phyloP scores from a whole-genome alignment of 768 basidiomycete genomes.

The Candolleomyces aberdarensis region DNA sequence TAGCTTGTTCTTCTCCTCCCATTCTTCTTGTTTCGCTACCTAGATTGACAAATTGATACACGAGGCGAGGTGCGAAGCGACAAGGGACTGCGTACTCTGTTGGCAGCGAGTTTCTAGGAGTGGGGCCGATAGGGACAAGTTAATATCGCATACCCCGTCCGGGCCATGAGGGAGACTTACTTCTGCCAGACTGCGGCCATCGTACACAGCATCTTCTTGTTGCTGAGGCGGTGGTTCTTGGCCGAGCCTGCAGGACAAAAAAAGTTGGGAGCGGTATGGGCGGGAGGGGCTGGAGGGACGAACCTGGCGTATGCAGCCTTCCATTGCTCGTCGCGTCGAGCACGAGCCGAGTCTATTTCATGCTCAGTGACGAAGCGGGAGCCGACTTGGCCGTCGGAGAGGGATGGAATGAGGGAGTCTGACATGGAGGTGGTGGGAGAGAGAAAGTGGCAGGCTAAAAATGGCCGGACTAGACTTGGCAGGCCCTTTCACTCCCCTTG shows the following conservation, averaged over 20 bases:
- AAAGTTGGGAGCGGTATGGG: constrained; percentile 1
- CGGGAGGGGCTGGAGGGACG: constrained; percentile 2
- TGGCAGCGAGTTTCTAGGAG: constrained; percentile 82
- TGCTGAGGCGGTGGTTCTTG: constrained; percentile 82
- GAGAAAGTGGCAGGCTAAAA: background rate
- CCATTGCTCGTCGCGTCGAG: constrained; percentile 80
- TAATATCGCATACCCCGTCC: constrained; percentile 33
- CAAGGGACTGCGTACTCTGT: constrained; percentile 53
- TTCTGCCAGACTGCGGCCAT: constrained; percentile 87
- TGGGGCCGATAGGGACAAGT: constrained; percentile 41
- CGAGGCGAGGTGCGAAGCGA: background rate
- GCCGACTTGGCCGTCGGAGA: constrained; percentile 70
- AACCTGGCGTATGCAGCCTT: constrained; percentile 86
- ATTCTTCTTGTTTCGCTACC: constrained; percentile 91
- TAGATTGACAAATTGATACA: constrained; percentile 20
- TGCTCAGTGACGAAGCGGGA: constrained; percentile 81
- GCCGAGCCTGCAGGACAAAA: constrained; percentile 51
- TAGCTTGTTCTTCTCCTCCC: constrained; percentile 87
- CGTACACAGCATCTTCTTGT: constrained; percentile 73
- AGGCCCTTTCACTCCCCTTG: constrained; percentile 3
- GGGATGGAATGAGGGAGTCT: constrained; percentile 54
- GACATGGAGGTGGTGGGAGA: constrained; percentile 11
- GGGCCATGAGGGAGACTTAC: constrained; percentile 42
- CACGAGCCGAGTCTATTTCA: constrained; percentile 72
- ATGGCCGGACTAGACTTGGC: background rate